Base-by-base conservation (phyloP, 768 basidiomycete species). In the Hericium erinaceus region DNA sequence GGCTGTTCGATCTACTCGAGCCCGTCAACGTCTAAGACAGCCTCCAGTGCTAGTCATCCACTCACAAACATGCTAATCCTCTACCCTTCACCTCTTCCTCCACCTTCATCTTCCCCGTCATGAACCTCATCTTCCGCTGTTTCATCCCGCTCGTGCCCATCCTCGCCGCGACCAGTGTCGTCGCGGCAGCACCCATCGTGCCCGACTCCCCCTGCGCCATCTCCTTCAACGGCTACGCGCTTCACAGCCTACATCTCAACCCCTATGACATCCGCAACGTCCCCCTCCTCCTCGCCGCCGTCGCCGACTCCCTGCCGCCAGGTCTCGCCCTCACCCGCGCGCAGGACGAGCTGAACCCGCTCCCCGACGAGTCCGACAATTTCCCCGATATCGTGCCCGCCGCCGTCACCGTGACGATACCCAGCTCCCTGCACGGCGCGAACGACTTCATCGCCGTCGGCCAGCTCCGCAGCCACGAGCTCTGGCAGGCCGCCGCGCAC, bases 391-490 rank as follows among this genome's bases (percentile, higher is more conserved):
- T 56, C 55, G 20, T 56, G 18, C 55, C 55, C 44, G 55, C 55
- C 48, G 55, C 55, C 28, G 28, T 56, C 46, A 56, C 55, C 24
- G 55, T 56, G 16, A 56, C 55, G n/a, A 24, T 56, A 11, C 55
- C 55, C 10, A 56, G 46, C 48, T 56, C 55, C 8, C 20, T 39
- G 8, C 16, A 16, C 48, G 28, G 33, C 18, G 20, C 48, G 26
- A 48, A 54, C 48, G 39, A 40, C 28, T n/a, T 59, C 11, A 39
- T 9, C 55, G 54, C 10, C 48, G 48, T 57, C 40, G 22, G n/a
- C 20, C 22, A 53, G 49, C 33, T 61, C 48, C 59, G 53, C n/a
- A 46, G 52, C 39, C 48, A 41, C 53, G 46, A 56, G 5, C 39
- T 56, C 16, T 56, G 55, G 46, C 18, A 13, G 5, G 44, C 48